phyloP scores from a whole-genome alignment of 2,329 filamentous ascomycete genomes.

The Colletotrichum sp. region DNA sequence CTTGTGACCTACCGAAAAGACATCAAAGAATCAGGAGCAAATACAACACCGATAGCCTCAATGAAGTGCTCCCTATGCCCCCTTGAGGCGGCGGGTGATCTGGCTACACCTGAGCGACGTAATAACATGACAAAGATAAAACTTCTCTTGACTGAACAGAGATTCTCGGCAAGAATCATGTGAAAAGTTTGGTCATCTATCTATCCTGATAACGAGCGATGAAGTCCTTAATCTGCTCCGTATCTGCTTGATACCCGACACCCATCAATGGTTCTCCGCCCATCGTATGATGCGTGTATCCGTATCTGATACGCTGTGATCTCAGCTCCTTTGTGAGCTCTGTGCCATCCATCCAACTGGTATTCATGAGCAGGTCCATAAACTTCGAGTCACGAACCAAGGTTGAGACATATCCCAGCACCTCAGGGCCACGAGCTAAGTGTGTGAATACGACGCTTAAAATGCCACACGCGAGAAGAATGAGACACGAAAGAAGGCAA shows the following conservation, averaged over 20 bases:
- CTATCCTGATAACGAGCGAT: not conserved
- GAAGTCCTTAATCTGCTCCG: not conserved
- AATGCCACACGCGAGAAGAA: not conserved
- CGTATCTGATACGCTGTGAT: not conserved
- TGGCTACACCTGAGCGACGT: not conserved
- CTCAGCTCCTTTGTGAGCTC: not conserved
- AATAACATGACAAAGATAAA: not conserved
- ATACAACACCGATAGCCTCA: not conserved
- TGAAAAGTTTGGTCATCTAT: not conserved
- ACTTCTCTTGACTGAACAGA: not conserved
- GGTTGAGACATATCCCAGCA: not conserved
- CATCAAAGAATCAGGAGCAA: not conserved
- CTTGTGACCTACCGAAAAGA: rapidly evolving
- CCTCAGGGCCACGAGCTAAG: not conserved
- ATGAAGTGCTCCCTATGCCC: not conserved
- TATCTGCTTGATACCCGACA: not conserved
- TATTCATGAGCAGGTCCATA: not conserved
- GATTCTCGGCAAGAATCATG: rapidly evolving
- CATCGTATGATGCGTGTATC: not conserved
- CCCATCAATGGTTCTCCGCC: not conserved
- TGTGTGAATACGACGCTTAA: not conserved
- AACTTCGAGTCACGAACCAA: not conserved
- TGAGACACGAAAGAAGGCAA: not conserved
- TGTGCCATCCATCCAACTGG: not conserved
- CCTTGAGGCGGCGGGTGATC: not conserved